Conservation (phyloP, 116 monocot species). For the Papilionanthe hybrid region DNA sequence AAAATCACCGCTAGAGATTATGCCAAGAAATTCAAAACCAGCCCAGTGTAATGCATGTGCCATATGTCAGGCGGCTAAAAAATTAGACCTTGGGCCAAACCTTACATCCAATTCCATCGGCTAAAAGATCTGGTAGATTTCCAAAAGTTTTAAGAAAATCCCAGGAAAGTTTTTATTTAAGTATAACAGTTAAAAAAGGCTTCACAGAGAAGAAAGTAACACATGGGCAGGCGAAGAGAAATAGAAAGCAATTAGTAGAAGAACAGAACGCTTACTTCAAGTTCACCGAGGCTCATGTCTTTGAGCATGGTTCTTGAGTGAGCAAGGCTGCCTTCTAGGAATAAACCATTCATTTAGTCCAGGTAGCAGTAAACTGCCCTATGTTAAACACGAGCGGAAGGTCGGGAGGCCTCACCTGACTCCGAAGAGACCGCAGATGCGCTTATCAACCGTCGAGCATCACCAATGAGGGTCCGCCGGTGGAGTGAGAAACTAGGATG, state of each 20-base stretch:
- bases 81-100: neutral
- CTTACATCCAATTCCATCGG: neutral
- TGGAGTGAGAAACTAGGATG: neutral
- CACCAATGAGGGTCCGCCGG: neutral
- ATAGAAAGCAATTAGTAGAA: neutral
- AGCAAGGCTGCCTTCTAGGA: neutral
- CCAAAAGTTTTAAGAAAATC: no score
- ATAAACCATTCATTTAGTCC: neutral
- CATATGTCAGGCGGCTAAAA: neutral
- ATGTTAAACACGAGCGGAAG: neutral
- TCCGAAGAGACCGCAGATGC: neutral
- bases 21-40: neutral
- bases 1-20: neutral
- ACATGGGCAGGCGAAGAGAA: neutral
- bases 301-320: conserved; percentile 5
- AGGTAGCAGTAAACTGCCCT: neutral
- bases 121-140: no score
- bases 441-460: neutral
- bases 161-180: no score
- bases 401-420: neutral
- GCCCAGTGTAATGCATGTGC: neutral
- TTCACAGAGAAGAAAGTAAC: neutral
- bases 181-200: neutral
- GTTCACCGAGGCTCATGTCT: conserved; percentile 2
- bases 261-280: conserved; percentile 4